Evolutionary conservation across 495 filamentous ascomycete genomes (phyloP), one percentile per base, ranked within the genome.

Genomic region (Penicillium cataractarum): DNA sequence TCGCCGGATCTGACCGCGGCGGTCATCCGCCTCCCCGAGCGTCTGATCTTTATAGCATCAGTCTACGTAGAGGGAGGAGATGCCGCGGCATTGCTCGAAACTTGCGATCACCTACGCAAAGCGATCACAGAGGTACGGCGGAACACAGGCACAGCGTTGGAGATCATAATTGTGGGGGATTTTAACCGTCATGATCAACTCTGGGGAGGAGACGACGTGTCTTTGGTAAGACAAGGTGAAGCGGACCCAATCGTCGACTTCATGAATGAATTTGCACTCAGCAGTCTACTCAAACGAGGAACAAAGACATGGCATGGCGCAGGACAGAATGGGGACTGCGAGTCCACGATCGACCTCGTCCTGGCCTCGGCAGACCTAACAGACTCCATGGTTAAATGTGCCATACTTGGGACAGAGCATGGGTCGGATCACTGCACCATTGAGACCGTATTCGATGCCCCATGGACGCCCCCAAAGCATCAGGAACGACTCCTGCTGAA

Each of bases 191-290:
- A 74, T 63, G 67, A 79, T 67, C 67, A 70, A 59, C 65, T 78
- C 12, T 79, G 63, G 73, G 76, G 73, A 67, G 74, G 71, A 67
- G 74, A 75, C 55, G 57, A 69, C 15, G 64, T 78, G 39, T 64
- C 64, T n/a, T 55, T 50, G 29, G 52, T 26, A 32, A 71, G 68
- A 55, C 67, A 77, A 40, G 74, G 72, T 24, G 70, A 79, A 63
- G 74, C 71, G 39, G 72, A 70, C 54, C 65, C 60, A 44, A 74
- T 76, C 48, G 74, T 79, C 40, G 63, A 78, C 44, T 58, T 76
- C 33, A 78, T 77, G 57, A 72, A 61, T 65, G 19, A 49, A 49
- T 49, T 49, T 49, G 19, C 44, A 4, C 44, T 49, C 19, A 49
- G 44, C 19, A 49, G n/a, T 49, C 44, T 49, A 49, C 44, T 49